Conservation (phyloP, 345 rosid species). For the Alliaria petiolata region DNA sequence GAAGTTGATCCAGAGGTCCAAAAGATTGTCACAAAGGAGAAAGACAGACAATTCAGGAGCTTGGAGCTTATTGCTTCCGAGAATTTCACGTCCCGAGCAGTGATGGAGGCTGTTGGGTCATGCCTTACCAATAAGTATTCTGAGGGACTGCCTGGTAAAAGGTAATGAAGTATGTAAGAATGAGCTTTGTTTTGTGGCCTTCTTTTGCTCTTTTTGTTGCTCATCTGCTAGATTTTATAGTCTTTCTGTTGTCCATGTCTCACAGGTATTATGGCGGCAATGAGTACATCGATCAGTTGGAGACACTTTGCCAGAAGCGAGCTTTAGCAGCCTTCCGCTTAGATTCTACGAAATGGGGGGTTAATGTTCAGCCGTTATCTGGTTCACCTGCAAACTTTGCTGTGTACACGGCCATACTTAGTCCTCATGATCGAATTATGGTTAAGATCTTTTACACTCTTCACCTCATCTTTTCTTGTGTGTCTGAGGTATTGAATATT, state of each 20-base stretch:
- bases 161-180: slow-evolving; percentile 39
- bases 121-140: slow-evolving; percentile 94
- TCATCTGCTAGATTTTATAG: not conserved
- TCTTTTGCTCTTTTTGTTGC: not conserved
- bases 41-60: slow-evolving; percentile 81
- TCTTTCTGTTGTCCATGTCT: not conserved
- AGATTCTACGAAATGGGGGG: slow-evolving; percentile 80
- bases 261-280: slow-evolving; percentile 93
- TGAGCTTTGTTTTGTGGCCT: not conserved
- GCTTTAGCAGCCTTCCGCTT: slow-evolving; percentile 79
- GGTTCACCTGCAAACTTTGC: slow-evolving; percentile 98
- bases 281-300: slow-evolving; percentile 83
- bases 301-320: slow-evolving; percentile 79
- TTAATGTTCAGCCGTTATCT: slow-evolving; percentile 92
- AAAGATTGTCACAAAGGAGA: slow-evolving; percentile 63
- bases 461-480: not conserved
- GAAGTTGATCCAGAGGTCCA: slow-evolving; percentile 78
- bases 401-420: slow-evolving; percentile 87
- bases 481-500: slow-evolving; percentile 3
- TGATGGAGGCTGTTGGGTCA: slow-evolving; percentile 96
- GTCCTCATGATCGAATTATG: slow-evolving; percentile 91
- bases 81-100: slow-evolving; percentile 91
- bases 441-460: slow-evolving; percentile 28
- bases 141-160: slow-evolving; percentile 93
- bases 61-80: slow-evolving; percentile 94